These are phyloP conservation scores for Rasamsonia emersonii DNA, from an alignment of 2,329 filamentous ascomycete genomes.

Conservation along the genomic window DNA sequence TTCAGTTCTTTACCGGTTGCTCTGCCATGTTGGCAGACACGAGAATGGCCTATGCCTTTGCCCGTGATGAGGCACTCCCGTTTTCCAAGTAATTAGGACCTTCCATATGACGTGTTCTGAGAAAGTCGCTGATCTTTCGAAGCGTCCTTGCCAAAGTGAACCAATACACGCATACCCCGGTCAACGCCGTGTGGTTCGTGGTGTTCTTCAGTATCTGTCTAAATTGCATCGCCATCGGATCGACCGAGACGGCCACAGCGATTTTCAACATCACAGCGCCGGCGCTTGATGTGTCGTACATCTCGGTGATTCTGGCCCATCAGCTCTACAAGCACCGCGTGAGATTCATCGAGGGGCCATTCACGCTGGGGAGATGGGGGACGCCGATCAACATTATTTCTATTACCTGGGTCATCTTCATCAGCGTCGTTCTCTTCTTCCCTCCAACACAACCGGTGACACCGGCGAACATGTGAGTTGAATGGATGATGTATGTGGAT, in stretches of 20 bases:
- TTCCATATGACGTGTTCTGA: background rate
- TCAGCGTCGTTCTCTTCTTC: slow-evolving; percentile 53
- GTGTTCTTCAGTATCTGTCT: slow-evolving; percentile 48
- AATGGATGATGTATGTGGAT: background rate
- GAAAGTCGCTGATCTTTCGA: slow-evolving; percentile 2
- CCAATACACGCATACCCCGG: slow-evolving; percentile 46
- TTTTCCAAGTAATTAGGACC: slow-evolving; percentile 43
- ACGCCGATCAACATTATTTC: slow-evolving; percentile 48
- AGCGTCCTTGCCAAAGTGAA: slow-evolving; percentile 49
- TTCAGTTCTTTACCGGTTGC: slow-evolving; percentile 58
- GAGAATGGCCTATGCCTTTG: slow-evolving; percentile 54
- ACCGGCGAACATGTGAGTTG: slow-evolving; percentile 38
- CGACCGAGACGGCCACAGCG: slow-evolving; percentile 36
- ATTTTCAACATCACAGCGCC: slow-evolving; percentile 48
- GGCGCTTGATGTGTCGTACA: slow-evolving; percentile 46
- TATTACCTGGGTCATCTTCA: slow-evolving; percentile 54
- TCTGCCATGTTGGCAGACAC: slow-evolving; percentile 57
- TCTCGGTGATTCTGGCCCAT: slow-evolving; percentile 53
- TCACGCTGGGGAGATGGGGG: slow-evolving; percentile 49
- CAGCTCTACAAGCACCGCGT: slow-evolving; percentile 45
- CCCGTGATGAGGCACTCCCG: slow-evolving; percentile 52
- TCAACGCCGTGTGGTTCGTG: slow-evolving; percentile 57
- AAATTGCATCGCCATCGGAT: slow-evolving; percentile 40
- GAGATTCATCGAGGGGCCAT: slow-evolving; percentile 49
- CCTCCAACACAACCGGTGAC: slow-evolving; percentile 42